Conservation (phyloP, 1,284 basidiomycete species). For the Baeospora myosura region DNA sequence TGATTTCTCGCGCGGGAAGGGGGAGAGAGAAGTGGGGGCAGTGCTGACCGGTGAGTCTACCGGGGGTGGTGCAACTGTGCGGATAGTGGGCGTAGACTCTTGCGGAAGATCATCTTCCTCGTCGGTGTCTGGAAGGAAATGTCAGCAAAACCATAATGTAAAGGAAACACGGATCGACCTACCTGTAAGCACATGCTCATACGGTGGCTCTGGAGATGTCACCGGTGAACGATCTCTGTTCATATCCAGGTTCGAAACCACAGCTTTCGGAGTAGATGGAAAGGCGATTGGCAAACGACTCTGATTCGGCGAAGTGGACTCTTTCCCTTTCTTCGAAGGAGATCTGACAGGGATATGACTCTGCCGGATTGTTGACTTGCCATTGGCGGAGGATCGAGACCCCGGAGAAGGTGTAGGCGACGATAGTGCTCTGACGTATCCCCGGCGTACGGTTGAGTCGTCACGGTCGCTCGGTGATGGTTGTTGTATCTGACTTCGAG, state of each 20-base stretch:
- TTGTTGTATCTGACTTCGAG: conserved; percentile 20
- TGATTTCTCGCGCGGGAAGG: no score
- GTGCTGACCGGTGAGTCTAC: conserved; percentile 3
- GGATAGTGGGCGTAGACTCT: conserved; percentile 33
- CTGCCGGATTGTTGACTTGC: no score
- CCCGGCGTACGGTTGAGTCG: conserved; percentile 21
- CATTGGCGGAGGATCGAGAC: background rate
- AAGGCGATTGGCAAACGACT: no score
- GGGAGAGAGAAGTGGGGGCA: conserved; percentile 13
- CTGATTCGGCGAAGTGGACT: no score
- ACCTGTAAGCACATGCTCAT: background rate
- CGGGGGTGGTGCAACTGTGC: conserved; percentile 22
- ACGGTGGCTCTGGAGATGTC: background rate
- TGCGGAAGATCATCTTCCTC: conserved; percentile 24
- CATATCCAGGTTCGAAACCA: no score
- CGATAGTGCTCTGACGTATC: background rate
- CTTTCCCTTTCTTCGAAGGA: background rate
- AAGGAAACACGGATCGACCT: no score
- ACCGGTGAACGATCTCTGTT: no score
- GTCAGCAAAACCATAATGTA: no score
- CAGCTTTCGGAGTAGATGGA: no score
- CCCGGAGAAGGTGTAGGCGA: conserved; percentile 2
- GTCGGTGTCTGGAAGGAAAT: conserved; percentile 5
- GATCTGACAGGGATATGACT: conserved; percentile 3
- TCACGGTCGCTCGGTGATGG: conserved; percentile 36